Percentiles rank a stretch among this genome's conserved stretches.
These are phyloP conservation scores for Tetracladium maxilliforme DNA, from an alignment of 2,329 filamentous ascomycete species.

Conservation along the genomic window DNA sequence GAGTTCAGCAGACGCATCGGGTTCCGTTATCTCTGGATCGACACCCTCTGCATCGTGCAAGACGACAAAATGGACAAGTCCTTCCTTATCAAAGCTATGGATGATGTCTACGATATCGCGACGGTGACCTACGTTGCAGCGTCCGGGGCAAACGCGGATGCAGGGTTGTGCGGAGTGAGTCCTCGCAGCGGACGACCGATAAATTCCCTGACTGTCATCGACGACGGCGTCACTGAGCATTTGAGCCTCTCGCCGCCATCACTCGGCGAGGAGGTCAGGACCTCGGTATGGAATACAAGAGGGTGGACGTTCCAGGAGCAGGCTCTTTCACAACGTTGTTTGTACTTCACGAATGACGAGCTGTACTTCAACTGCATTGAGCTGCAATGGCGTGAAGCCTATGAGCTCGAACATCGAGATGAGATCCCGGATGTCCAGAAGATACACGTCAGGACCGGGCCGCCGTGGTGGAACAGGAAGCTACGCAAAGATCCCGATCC, in stretches of 20 bases:
- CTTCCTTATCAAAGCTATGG: slow-evolving; percentile 9
- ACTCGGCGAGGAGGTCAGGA: slow-evolving; percentile 8
- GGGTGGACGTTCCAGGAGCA: slow-evolving; percentile 24
- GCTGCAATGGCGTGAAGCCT: no score
- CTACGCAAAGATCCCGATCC: no score
- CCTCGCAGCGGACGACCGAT: background rate
- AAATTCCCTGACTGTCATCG: background rate
- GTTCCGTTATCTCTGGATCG: slow-evolving; percentile 7
- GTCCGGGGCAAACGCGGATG: slow-evolving; percentile 9
- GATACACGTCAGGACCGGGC: no score
- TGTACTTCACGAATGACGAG: slow-evolving; percentile 17
- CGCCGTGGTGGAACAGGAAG: no score
- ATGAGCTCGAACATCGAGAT: no score
- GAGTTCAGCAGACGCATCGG: slow-evolving; percentile 7
- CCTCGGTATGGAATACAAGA: slow-evolving; percentile 17
- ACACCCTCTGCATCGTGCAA: slow-evolving; percentile 7
- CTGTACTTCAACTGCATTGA: slow-evolving; percentile 19
- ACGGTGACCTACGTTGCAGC: slow-evolving; percentile 8
- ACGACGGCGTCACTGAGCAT: background rate
- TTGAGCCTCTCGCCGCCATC: slow-evolving; percentile 7
- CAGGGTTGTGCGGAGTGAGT: slow-evolving; percentile 7
- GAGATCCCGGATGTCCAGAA: no score
- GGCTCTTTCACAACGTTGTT: slow-evolving; percentile 17
- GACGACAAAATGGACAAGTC: slow-evolving; percentile 3
- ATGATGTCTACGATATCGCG: slow-evolving; percentile 7